Evolutionary conservation across 208 protist genomes (phyloP).

Genomic region (Trypanosoma melophagium): DNA sequence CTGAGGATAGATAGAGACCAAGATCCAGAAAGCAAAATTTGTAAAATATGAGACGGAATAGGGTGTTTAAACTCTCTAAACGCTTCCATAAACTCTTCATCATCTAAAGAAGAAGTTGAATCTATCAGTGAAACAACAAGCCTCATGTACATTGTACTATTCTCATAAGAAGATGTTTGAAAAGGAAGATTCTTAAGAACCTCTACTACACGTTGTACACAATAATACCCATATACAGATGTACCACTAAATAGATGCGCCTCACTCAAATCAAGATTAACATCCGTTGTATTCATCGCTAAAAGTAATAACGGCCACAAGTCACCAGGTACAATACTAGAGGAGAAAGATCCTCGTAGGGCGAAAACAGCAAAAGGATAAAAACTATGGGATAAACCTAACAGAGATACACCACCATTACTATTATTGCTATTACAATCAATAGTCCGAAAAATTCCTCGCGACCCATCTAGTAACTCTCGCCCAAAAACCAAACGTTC

Average conservation of each 20-base stretch:
- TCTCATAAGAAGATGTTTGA: background rate
- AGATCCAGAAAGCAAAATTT: slow-evolving; percentile 9
- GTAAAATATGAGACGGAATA: slow-evolving; percentile 20
- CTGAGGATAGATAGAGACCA: slow-evolving; percentile 10
- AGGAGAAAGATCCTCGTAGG: background rate
- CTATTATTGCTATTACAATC: background rate
- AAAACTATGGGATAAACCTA: slow-evolving; percentile 16
- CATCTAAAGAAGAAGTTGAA: background rate
- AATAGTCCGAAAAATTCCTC: background rate
- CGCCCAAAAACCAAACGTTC: slow-evolving; percentile 21
- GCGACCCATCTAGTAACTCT: slow-evolving; percentile 5
- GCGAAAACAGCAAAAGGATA: slow-evolving; percentile 24
- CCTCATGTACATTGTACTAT: background rate
- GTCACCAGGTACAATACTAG: background rate
- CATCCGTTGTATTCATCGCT: slow-evolving; percentile 24
- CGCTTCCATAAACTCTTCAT: background rate
- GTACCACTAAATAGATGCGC: slow-evolving; percentile 35
- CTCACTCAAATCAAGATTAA: slow-evolving; percentile 22
- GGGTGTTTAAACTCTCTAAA: slow-evolving; percentile 7
- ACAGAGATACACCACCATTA: background rate
- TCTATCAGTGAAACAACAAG: slow-evolving; percentile 16
- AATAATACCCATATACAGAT: slow-evolving; percentile 22
- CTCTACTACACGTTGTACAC: slow-evolving; percentile 23
- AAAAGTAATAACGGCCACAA: slow-evolving; percentile 18
- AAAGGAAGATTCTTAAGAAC: slow-evolving; percentile 1